phyloP scores from a whole-genome alignment of 2,329 filamentous ascomycete genomes.

The Trichophyton benhamiae region DNA sequence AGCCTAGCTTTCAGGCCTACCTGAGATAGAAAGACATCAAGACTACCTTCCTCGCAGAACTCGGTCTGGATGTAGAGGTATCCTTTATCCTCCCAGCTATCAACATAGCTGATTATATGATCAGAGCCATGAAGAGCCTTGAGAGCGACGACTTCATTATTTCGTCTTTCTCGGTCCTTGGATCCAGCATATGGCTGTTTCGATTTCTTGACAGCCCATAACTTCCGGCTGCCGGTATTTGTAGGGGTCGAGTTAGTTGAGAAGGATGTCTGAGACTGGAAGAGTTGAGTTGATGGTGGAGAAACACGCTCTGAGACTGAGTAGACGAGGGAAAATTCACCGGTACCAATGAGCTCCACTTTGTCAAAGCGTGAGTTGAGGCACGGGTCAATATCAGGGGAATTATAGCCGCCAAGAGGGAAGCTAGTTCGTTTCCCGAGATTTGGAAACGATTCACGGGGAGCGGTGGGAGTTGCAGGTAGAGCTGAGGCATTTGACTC shows the following conservation, averaged over 20 bases:
- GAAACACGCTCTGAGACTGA: slow-evolving; percentile 12
- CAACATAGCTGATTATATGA: slow-evolving; percentile 71
- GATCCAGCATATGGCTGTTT: slow-evolving; percentile 65
- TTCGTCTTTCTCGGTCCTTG: slow-evolving; percentile 68
- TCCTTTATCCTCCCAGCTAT: slow-evolving; percentile 75
- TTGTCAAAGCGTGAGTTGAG: slow-evolving; percentile 66
- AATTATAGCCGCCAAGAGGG: slow-evolving; percentile 57
- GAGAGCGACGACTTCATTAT: slow-evolving; percentile 72
- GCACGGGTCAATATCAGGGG: slow-evolving; percentile 61
- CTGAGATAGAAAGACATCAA: slow-evolving; percentile 73
- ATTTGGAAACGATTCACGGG: slow-evolving; percentile 44
- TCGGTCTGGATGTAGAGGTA: slow-evolving; percentile 96
- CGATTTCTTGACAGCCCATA: slow-evolving; percentile 91
- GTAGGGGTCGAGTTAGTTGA: slow-evolving; percentile 32
- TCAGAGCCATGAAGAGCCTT: slow-evolving; percentile 66
- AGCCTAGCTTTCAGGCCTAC: slow-evolving; percentile 73
- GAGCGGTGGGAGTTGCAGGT: slow-evolving; percentile 73
- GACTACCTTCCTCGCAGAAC: slow-evolving; percentile 85
- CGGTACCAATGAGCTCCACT: slow-evolving; percentile 67
- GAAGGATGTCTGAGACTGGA: slow-evolving; percentile 22
- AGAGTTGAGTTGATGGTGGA: slow-evolving; percentile 7
- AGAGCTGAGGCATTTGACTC: slow-evolving; percentile 38
- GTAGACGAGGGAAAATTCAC: slow-evolving; percentile 90
- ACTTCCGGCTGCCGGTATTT: slow-evolving; percentile 44
- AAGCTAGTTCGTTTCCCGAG: slow-evolving; percentile 52